These are phyloP conservation scores for Ustilago trichophora DNA, from an alignment of 1,284 basidiomycete genomes.

Conservation along the genomic window DNA sequence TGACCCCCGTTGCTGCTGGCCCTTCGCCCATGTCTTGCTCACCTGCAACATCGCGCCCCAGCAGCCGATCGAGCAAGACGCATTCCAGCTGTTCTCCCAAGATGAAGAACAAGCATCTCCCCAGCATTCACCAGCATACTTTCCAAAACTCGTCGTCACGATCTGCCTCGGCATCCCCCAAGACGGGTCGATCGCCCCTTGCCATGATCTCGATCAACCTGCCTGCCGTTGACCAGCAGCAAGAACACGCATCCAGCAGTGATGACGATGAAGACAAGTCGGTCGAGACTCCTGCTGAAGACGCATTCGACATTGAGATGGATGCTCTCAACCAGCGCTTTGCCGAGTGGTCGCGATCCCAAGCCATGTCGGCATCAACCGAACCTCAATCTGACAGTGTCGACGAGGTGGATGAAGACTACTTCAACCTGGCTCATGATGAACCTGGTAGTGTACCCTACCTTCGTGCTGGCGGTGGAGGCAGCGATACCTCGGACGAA, in stretches of 20 bases:
- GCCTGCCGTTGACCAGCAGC: conserved; percentile 32
- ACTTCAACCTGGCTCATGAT: conserved; percentile 37
- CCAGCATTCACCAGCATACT: conserved; percentile 28
- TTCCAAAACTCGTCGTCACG: conserved; percentile 14
- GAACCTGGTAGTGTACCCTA: background rate
- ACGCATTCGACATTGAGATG: conserved; percentile 38
- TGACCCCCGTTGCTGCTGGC: conserved; percentile 9
- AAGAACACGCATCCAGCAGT: background rate
- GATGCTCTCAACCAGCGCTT: conserved; percentile 40
- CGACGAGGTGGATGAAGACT: conserved; percentile 21
- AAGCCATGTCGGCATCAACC: background rate
- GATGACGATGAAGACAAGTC: conserved; percentile 1
- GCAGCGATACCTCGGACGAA: conserved; percentile 44
- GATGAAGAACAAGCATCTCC: conserved; percentile 37
- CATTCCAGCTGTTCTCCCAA: conserved; percentile 40
- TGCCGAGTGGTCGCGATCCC: conserved; percentile 29
- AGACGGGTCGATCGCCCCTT: conserved; percentile 27
- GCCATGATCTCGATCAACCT: conserved; percentile 37
- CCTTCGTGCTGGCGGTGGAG: conserved; percentile 2
- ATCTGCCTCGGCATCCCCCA: conserved; percentile 32
- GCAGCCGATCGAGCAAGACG: conserved; percentile 21
- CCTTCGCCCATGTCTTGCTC: conserved; percentile 1
- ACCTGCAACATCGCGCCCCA: conserved; percentile 4
- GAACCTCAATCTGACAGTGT: background rate
- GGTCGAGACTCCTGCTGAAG: conserved; percentile 6